phyloP scores from a whole-genome alignment of 768 basidiomycete genomes.

The Hypholoma sublateritium region DNA sequence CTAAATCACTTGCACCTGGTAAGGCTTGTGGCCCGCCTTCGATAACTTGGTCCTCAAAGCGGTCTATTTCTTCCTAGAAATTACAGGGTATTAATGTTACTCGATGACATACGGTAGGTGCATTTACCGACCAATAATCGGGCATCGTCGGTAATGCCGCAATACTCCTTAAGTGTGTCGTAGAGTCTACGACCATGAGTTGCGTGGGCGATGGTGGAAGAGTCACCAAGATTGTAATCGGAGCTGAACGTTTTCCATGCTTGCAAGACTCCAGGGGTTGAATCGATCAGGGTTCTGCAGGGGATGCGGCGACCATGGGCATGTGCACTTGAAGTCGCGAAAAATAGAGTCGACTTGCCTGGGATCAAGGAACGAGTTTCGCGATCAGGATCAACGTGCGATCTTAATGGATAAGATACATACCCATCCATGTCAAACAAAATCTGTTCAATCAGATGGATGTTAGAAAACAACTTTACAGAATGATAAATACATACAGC shows the following conservation, averaged over 20 bases:
- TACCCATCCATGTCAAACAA: slow-evolving; percentile 75
- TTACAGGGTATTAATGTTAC: background rate
- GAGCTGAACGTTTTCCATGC: slow-evolving; percentile 74
- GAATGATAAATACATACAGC: slow-evolving; percentile 41
- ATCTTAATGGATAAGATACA: slow-evolving; percentile 12
- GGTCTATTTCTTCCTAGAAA: slow-evolving; percentile 62
- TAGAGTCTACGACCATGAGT: slow-evolving; percentile 77
- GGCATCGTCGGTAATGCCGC: slow-evolving; percentile 56
- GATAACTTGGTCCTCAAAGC: slow-evolving; percentile 79
- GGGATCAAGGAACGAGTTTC: background rate
- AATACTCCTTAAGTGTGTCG: slow-evolving; percentile 74
- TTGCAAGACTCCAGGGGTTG: slow-evolving; percentile 77
- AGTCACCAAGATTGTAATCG: slow-evolving; percentile 58
- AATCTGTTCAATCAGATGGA: slow-evolving; percentile 37
- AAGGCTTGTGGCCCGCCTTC: slow-evolving; percentile 60
- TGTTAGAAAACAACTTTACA: background rate
- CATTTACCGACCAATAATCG: slow-evolving; percentile 50
- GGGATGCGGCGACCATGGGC: background rate
- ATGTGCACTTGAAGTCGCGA: background rate
- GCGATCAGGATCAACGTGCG: background rate
- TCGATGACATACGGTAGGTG: background rate
- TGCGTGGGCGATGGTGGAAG: slow-evolving; percentile 46
- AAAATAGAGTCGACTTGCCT: background rate
- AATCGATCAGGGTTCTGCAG: slow-evolving; percentile 71
- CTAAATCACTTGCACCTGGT: slow-evolving; percentile 61